Percentiles rank a stretch among this genome's conserved stretches.
These are phyloP conservation scores for Zoysia matrella DNA, from an alignment of 202 grass and related monocot species.

Conservation along the genomic window DNA sequence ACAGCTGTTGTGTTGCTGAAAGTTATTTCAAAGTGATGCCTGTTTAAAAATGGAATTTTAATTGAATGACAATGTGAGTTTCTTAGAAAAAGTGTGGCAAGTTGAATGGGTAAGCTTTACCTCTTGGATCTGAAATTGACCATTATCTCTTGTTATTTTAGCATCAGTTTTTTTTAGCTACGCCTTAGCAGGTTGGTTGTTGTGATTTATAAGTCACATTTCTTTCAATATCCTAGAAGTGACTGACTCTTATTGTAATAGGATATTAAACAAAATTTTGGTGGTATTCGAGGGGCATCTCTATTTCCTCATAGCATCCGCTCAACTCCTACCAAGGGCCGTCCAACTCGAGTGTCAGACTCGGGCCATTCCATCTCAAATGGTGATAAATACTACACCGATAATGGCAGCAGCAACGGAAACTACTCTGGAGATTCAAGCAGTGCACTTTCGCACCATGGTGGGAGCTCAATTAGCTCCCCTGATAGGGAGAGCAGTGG, in stretches of 20 bases:
- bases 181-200: not conserved
- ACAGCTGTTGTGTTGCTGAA: not conserved
- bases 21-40: conserved; percentile 9
- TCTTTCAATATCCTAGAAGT: not conserved
- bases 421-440: conserved; percentile 56
- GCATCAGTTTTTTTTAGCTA: not conserved
- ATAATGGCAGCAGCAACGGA: conserved; percentile 59
- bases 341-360: conserved; percentile 59
- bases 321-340: conserved; percentile 59
- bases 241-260: conserved; percentile 37
- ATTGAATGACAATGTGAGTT: not conserved
- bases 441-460: conserved; percentile 49
- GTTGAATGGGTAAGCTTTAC: not conserved
- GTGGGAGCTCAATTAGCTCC: conserved; percentile 58
- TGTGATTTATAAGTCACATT: conserved; percentile 12
- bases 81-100: too few species aligned
- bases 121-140: conserved; percentile 7
- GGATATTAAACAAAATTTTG: conserved; percentile 94
- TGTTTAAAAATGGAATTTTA: conserved; percentile 1
- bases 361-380: conserved; percentile 53
- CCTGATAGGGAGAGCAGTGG: conserved; percentile 67
- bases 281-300: conserved; percentile 76
- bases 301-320: conserved; percentile 93
- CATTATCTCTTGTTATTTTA: not conserved
- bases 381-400: conserved; percentile 45